Evolutionary conservation across 345 rosid genomes (phyloP).

Genomic region (Aegle marmelos): DNA sequence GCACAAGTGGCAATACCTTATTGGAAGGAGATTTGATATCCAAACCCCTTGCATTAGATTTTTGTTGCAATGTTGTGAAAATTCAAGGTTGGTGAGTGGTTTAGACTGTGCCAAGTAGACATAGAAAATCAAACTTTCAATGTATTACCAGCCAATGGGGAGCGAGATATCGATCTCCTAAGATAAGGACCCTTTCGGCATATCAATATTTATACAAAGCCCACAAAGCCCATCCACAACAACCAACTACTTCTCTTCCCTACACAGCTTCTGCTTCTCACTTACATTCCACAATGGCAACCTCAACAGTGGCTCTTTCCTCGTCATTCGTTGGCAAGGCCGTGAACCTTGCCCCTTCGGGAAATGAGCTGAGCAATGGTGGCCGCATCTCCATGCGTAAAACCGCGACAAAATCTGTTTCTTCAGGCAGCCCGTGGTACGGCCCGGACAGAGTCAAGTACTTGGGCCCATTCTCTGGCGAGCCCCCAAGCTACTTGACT

Average conservation of each 20-base stretch:
- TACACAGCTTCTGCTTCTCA: background rate
- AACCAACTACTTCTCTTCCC: background rate
- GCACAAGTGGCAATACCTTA: conserved; percentile 16
- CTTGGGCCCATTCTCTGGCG: conserved; percentile 67
- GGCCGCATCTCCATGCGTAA: conserved; percentile 55
- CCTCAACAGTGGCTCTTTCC: conserved; percentile 57
- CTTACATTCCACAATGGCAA: conserved; percentile 31
- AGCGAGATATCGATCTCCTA: too few species aligned
- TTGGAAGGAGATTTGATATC: background rate
- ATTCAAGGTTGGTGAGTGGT: too few species aligned
- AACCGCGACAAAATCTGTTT: conserved; percentile 22
- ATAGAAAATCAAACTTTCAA: conserved; percentile 6
- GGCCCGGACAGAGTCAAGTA: conserved; percentile 77
- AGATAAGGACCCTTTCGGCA: too few species aligned
- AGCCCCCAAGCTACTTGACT: conserved; percentile 69
- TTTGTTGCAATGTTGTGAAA: background rate
- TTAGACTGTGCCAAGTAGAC: too few species aligned
- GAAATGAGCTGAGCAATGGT: conserved; percentile 27
- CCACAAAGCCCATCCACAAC: conserved; percentile 1
- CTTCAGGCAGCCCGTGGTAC: conserved; percentile 70
- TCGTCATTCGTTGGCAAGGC: conserved; percentile 54
- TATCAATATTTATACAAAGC: conserved; percentile 11
- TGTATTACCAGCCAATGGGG: too few species aligned
- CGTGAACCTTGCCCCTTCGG: conserved; percentile 39
- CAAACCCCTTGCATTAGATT: background rate